A percentile compares a stretch with the other conserved stretches of the same genome.
These are phyloP conservation scores for Danielia reshetovae DNA, from an alignment of 805 yeast species.

Conservation along the genomic window DNA sequence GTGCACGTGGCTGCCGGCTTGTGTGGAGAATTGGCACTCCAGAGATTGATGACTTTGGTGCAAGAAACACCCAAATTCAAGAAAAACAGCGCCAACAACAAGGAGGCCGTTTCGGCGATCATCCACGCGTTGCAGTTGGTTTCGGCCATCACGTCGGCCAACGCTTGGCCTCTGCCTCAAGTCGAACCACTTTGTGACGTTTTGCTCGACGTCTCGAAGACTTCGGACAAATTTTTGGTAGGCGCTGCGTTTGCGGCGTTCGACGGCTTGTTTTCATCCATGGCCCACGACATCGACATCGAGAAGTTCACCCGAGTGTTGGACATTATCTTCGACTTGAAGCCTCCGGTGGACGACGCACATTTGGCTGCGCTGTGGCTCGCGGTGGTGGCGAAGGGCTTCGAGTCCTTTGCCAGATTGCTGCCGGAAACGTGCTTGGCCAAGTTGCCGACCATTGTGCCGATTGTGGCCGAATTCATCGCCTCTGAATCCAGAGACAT, in stretches of 20 bases:
- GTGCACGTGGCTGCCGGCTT: constrained; percentile 73
- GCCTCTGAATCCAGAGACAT: constrained; percentile 62
- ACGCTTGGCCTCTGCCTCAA: constrained; percentile 76
- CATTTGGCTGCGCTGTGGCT: constrained; percentile 93
- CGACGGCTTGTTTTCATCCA: constrained; percentile 69
- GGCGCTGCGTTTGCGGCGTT: constrained; percentile 79
- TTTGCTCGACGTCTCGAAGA: constrained; percentile 69
- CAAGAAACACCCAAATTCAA: constrained; percentile 29
- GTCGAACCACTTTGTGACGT: constrained; percentile 73
- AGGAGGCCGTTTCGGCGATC: constrained; percentile 52
- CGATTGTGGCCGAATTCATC: constrained; percentile 60
- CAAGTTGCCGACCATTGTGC: constrained; percentile 47
- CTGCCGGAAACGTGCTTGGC: constrained; percentile 44
- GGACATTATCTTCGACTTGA: constrained; percentile 69
- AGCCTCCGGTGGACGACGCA: constrained; percentile 77
- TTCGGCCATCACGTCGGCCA: constrained; percentile 63
- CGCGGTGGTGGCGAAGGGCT: constrained; percentile 87
- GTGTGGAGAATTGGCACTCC: constrained; percentile 66
- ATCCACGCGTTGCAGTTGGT: constrained; percentile 78
- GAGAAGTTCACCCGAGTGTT: constrained; percentile 63
- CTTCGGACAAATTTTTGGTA: constrained; percentile 82
- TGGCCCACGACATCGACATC: constrained; percentile 55
- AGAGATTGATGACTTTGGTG: constrained; percentile 46
- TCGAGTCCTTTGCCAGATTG: constrained; percentile 33
- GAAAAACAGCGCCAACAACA: constrained; percentile 30